Base-by-base conservation (phyloP, 2,329 filamentous ascomycete species). In the Microascus cirrosus region DNA sequence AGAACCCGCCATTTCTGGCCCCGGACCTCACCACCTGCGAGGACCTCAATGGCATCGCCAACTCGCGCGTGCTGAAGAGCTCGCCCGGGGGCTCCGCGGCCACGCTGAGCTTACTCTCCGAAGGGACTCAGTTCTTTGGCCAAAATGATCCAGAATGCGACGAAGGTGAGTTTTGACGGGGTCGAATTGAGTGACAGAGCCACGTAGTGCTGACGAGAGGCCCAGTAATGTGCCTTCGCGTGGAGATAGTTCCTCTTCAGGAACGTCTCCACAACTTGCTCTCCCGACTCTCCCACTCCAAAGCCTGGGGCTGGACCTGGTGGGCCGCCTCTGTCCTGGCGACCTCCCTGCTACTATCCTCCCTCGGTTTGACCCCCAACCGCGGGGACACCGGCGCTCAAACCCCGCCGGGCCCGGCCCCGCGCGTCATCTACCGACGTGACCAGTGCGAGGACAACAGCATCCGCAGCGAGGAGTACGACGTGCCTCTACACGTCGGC, bases 401-500 rank as follows among this genome's bases (percentile, higher is more conserved):
- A 32, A 8, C 11, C 18, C 36, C 54, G 48, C 56, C 35, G 36
- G 13, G 55, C 54, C 54, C 32, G 35, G 45, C 54, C 59, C 45
- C 48, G 56, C 58, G 42, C 22, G 24, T 8, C 35, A 22, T 58
- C 56, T 58, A 52, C 24, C 53, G 25, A 12, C 34, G 54, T 24
- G 54, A 56, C 58, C 28, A 45, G 39, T 70, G 68, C 57, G 63
- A 60, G 34, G 56, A 61, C 32, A 67, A 65, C 34, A 69, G 69
- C 34, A 66, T 67, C 60, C 59, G 64, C 57, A 64, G 66, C 35
- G 63, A 63, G 55, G 65, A 70, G 1, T 85, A 85, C 70, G 81
- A 85, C 65, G 76, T 75, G 15, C 71, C 79, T 12, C 71, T 83
- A 20, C 82, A 85, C 66, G 79, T 82, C 56, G 77, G 77, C 59